These are phyloP conservation scores for Suhomyces yuchorum DNA, from an alignment of 1,139 yeast species.

Conservation along the genomic window DNA sequence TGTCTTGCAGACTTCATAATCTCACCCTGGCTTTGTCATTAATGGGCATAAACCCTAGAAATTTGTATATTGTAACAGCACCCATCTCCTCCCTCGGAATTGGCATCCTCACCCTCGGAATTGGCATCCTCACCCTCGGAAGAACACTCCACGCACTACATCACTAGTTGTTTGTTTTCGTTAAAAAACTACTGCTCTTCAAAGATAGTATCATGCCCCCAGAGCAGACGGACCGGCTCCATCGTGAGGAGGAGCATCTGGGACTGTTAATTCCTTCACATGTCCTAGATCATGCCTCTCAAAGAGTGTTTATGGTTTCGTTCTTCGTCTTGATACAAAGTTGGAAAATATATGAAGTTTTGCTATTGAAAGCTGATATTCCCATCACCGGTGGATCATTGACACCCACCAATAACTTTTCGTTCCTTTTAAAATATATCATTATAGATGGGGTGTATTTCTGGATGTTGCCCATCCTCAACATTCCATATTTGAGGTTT, in stretches of 20 bases:
- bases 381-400: slow-evolving; percentile 18
- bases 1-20: no score
- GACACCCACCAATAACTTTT: slow-evolving; percentile 47
- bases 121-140: slow-evolving; percentile 5
- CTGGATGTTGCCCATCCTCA: slow-evolving; percentile 69
- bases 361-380: slow-evolving; percentile 43
- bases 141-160: slow-evolving; percentile 1
- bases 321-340: slow-evolving; percentile 75
- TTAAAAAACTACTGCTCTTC: slow-evolving; percentile 1
- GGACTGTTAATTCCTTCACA: slow-evolving; percentile 48
- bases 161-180: slow-evolving; percentile 9
- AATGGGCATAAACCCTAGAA: no score
- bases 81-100: neutral
- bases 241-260: slow-evolving; percentile 12
- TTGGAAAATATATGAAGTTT: slow-evolving; percentile 76
- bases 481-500: slow-evolving; percentile 72
- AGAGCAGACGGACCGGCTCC: slow-evolving; percentile 9
- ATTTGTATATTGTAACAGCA: no score
- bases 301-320: slow-evolving; percentile 65
- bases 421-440: slow-evolving; percentile 70
- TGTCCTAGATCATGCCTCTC: slow-evolving; percentile 78
- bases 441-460: slow-evolving; percentile 71
- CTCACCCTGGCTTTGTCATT: no score
- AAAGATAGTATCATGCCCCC: slow-evolving; percentile 3
- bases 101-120: slow-evolving; percentile 1